Base-by-base conservation (phyloP, 805 yeast species). In the Blastobotrys mokoenaii region DNA sequence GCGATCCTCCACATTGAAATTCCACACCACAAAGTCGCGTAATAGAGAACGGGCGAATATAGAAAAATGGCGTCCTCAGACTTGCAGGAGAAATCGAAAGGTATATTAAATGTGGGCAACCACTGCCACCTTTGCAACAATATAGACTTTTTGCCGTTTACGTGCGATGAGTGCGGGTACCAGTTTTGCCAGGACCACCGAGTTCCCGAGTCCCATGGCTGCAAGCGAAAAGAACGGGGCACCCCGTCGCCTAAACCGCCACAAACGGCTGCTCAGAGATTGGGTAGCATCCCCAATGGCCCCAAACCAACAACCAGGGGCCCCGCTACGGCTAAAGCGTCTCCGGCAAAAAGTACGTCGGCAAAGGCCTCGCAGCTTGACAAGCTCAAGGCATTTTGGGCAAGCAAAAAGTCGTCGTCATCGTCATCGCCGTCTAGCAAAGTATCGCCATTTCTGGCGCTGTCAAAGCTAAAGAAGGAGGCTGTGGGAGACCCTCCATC, bases 121-220 rank as follows among this genome's bases (percentile, higher is more conserved):
- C 68, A 69, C 52, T 69, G 74, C 58, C 45, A 48, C 40, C 44
- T 50, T 37, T 69, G 74, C 53, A 55, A 60, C 37, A 60, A 57
- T 44, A 56, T 67, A 20, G 74, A 70, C 55, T 69, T 70, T 43
- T 61, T 69, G 25, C 74, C 74, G 34, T 69, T 66, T 49, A 52
- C 51, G 22, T 69, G 74, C 47, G 61, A 57, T 38, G 55, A 52
- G 34, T 69, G 74, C 51, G 54, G 55, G 27, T 57, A 58, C 40
- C 51, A 58, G 4, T 64, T 51, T 51, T 69, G 74, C 50, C 54
- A 60, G 14, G 60, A 61, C 27, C 74, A 69, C 52, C 55, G 70
- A 11, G 43, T 46, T 4, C 50, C 59, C 6, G 64, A 59, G 8
- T 41, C 43, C 27, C 72, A 69, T 48, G 52, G 59, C n/a, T 69